phyloP scores from a whole-genome alignment of 108 stramenopile genomes.

The Cyclotella atomus region DNA sequence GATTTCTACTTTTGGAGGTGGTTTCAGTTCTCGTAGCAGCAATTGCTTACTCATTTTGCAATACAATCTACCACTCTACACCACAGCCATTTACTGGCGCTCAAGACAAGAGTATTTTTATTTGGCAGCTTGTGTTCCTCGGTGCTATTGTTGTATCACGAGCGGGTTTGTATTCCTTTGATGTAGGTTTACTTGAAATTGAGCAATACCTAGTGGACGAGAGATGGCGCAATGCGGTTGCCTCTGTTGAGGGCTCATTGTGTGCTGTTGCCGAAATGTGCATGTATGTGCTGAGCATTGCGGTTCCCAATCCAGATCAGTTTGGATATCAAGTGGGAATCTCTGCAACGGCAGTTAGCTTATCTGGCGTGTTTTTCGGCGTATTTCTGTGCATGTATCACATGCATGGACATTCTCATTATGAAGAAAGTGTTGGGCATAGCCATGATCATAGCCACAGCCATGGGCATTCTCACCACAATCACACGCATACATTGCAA shows the following conservation, averaged over 20 bases:
- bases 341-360: conserved; percentile 23
- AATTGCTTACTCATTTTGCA: not conserved
- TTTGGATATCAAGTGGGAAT: conserved; percentile 31
- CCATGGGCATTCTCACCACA: not conserved
- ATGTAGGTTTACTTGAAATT: conserved; percentile 41
- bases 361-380: conserved; percentile 18
- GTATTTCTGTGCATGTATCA: conserved; percentile 30
- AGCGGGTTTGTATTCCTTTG: conserved; percentile 42
- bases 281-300: conserved; percentile 27
- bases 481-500: conserved; percentile 23
- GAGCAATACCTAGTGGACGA: conserved; percentile 46
- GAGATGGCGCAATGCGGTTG: conserved; percentile 37
- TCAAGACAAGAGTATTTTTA: not conserved
- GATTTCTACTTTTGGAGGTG: conserved; percentile 28
- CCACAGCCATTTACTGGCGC: not conserved
- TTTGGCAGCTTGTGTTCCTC: conserved; percentile 22
- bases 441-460: conserved; percentile 21
- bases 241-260: conserved; percentile 35
- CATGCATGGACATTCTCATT: conserved; percentile 32
- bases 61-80: not conserved
- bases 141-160: conserved; percentile 30
- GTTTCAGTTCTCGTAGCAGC: conserved; percentile 30
- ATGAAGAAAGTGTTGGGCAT: not conserved
- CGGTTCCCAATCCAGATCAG: conserved; percentile 14
- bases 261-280: conserved; percentile 35